Percentiles rank a stretch among this genome's conserved stretches.
Evolutionary conservation across 441 rosid species (phyloP).

Genomic region (Isatis lusitanica): DNA sequence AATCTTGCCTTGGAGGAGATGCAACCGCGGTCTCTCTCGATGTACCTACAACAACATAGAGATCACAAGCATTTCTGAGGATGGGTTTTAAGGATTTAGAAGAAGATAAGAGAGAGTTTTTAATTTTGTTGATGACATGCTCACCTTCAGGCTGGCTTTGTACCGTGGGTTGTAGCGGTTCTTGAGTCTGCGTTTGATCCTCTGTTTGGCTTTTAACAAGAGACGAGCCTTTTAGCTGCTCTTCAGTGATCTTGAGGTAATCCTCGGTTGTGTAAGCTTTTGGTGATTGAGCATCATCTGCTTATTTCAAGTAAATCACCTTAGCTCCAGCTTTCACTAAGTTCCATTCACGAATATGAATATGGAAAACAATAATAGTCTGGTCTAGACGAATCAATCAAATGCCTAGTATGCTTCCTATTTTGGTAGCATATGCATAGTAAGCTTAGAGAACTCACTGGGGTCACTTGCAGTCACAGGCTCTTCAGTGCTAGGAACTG

Average conservation of each 20-base stretch:
- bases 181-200: constrained; percentile 43
- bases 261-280: constrained; percentile 72
- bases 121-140: neutral
- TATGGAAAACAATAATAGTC: neutral
- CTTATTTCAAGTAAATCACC: constrained; percentile 4
- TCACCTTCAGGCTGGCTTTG: neutral
- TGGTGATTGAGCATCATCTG: constrained; percentile 59
- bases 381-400: neutral
- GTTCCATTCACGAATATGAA: neutral
- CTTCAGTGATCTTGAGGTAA: constrained; percentile 74
- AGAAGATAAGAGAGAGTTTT: neutral
- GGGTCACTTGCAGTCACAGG: constrained; percentile 43
- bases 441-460: constrained; percentile 51
- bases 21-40: constrained; percentile 44
- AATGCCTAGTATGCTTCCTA: neutral
- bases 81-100: neutral
- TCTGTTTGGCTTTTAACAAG: constrained; percentile 28
- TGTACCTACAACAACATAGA: constrained; percentile 32
- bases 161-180: constrained; percentile 14
- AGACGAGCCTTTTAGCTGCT: constrained; percentile 63
- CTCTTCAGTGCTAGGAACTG: constrained; percentile 39
- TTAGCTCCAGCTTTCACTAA: neutral
- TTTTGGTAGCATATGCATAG: neutral
- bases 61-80: neutral
- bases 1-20: constrained; percentile 47